Evolutionary conservation across 176 grass and related monocot genomes (phyloP).

Genomic region (Carex scoparia): DNA sequence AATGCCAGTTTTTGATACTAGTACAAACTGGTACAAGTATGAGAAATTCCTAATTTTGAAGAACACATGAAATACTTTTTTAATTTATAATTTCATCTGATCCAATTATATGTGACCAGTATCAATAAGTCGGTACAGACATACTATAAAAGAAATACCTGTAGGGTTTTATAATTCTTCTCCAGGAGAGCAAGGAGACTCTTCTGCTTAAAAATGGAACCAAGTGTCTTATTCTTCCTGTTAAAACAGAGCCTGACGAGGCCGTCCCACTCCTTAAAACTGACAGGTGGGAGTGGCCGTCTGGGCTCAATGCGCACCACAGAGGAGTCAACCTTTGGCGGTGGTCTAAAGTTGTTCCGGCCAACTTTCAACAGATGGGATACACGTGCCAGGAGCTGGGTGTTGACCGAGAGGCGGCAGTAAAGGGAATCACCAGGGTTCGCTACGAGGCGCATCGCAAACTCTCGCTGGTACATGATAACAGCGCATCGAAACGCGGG

Average conservation of each 20-base stretch:
- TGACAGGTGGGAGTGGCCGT: constrained; percentile 73
- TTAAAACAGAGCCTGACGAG: constrained; percentile 72
- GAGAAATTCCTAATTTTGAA: background rate
- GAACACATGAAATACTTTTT: background rate
- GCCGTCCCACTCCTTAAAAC: constrained; percentile 92
- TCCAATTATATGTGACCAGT: background rate
- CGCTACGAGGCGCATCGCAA: constrained; percentile 88
- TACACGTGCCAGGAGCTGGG: constrained; percentile 74
- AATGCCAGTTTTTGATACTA: background rate
- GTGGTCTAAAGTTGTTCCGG: constrained; percentile 84
- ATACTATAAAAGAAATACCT: constrained; percentile 8
- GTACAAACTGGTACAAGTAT: background rate
- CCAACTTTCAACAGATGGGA: constrained; percentile 90
- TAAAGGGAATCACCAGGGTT: constrained; percentile 82
- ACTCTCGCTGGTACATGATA: constrained; percentile 95
- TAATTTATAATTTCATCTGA: background rate
- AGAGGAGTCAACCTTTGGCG: constrained; percentile 86
- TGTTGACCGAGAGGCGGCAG: constrained; percentile 87
- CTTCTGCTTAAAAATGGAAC: constrained; percentile 77
- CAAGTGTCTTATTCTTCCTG: constrained; percentile 88
- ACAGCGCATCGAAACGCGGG: constrained; percentile 85
- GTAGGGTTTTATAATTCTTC: constrained; percentile 84
- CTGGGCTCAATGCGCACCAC: constrained; percentile 90
- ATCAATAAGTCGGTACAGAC: background rate
- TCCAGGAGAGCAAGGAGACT: constrained; percentile 61